A percentile compares a stretch with the other conserved stretches of the same genome.
Conservation (phyloP, 352 stramenopile species). For the Pythium biforme region DNA sequence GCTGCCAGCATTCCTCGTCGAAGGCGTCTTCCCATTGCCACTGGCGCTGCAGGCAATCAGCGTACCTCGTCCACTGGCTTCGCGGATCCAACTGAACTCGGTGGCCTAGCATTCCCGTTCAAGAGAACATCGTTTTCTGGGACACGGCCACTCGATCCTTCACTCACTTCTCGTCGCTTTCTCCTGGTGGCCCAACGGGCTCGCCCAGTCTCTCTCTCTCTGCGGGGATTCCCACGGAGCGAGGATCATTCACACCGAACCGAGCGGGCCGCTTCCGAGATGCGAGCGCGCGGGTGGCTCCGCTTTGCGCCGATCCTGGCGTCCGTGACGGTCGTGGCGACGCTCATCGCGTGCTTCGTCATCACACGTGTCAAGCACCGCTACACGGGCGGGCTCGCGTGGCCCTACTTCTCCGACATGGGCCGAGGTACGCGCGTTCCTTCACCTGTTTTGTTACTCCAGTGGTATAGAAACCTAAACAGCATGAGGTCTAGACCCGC, state of each 20-base stretch:
- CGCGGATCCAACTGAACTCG: conserved; percentile 1
- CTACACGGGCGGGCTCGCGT: conserved; percentile 51
- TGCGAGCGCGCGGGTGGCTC: neutral
- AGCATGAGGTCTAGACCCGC: conserved; percentile 18
- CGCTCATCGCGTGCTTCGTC: conserved; percentile 44
- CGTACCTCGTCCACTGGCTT: neutral
- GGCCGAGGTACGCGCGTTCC: conserved; percentile 44
- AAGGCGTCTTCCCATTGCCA: conserved; percentile 4
- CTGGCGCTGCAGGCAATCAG: neutral
- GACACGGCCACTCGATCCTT: no score
- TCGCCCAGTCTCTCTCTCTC: no score
- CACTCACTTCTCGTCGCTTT: no score
- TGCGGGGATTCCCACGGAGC: no score
- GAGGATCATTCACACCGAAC: no score
- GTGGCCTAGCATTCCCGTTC: no score
- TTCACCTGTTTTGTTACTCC: neutral
- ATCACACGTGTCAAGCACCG: conserved; percentile 44
- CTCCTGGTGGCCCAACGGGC: no score
- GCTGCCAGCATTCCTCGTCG: neutral
- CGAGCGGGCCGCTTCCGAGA: conserved; percentile 8
- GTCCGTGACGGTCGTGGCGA: conserved; percentile 34
- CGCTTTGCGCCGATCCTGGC: conserved; percentile 37
- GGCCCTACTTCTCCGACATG: conserved; percentile 73
- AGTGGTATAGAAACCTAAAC: no score
- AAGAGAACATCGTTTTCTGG: no score